Base-by-base conservation (phyloP, 768 basidiomycete species). In the Mycena maculata region DNA sequence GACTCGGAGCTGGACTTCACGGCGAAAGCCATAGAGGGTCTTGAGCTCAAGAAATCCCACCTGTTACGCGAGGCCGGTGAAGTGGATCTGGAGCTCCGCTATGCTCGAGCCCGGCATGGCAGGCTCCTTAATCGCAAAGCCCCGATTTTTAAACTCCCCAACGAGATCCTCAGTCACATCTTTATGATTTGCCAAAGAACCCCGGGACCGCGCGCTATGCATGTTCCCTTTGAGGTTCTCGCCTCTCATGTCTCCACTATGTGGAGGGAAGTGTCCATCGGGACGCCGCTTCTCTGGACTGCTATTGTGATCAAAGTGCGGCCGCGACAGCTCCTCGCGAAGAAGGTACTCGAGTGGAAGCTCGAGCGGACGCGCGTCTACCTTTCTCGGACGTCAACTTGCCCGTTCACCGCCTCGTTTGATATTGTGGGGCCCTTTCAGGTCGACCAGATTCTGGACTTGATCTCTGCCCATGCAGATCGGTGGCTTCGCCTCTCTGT, bases 261-360 rank as follows among this genome's bases (percentile, higher is more conserved):
- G 41, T 88, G 86, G 85, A 79, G 86, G 22, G 70, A 76, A 15
- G 63, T 84, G 15, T 79, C 80, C 12, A 69, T 84, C 36, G 72
- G 73, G 15, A 84, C 80, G 0, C 82, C 84, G 4, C 72, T 82
- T 4, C 72, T 87, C 1, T 88, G 87, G 87, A 81, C 77, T 41
- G 74, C 71, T 33, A 79, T 86, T 63, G 63, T 76, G 30, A 67
- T 83, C 59, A 73, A 60, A 25, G 65, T 83, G 23, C 72, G 76
- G 16, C 65, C 72, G 20, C 65, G 57, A 30, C 72, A 72, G 30
- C 67, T 74, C 31, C 66, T 69, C 42, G 65, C 76, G 18, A 64
- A 77, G 36, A 65, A 74, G 45, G 74, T 76, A 63, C 73, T 85
- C 16, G 67, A 76, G 13, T 62, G 65, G 53, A 65, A 70, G 44